A percentile compares a stretch with the other conserved stretches of the same genome.
phyloP scores from a whole-genome alignment of 805 yeast species.

The Aciculoconidium aculeatum region DNA sequence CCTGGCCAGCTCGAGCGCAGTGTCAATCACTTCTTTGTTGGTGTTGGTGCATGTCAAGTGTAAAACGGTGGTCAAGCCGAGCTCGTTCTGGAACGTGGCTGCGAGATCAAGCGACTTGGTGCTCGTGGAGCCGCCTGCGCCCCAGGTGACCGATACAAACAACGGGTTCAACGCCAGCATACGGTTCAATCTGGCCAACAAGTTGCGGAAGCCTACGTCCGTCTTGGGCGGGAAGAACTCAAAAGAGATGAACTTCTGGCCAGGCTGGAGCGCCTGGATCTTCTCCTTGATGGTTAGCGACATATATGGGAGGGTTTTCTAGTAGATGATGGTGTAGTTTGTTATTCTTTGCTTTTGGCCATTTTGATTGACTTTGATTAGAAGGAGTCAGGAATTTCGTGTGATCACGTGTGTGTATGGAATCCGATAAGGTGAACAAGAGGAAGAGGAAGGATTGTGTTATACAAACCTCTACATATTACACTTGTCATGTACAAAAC shows the following conservation, averaged over 20 bases:
- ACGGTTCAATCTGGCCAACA: slow-evolving; percentile 80
- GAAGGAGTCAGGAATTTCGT: slow-evolving; percentile 5
- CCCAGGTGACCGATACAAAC: slow-evolving; percentile 95
- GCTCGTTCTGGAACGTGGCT: slow-evolving; percentile 61
- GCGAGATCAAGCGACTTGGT: slow-evolving; percentile 84
- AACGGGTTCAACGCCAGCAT: slow-evolving; percentile 85
- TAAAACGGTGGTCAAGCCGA: slow-evolving; percentile 84
- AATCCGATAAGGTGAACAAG: background rate
- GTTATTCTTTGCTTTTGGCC: background rate
- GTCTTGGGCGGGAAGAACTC: slow-evolving; percentile 99
- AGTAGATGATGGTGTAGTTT: background rate
- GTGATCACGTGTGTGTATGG: slow-evolving; percentile 5
- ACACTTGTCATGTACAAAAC: too few relatives aligned
- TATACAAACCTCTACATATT: too few relatives aligned
- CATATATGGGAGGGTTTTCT: background rate
- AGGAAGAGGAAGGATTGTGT: too few relatives aligned
- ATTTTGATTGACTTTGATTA: background rate
- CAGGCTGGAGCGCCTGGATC: slow-evolving; percentile 41
- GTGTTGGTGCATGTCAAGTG: slow-evolving; percentile 97
- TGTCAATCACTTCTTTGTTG: slow-evolving; percentile 67
- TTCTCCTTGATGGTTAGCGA: slow-evolving; percentile 41
- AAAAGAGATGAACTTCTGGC: slow-evolving; percentile 68
- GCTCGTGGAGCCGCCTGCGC: slow-evolving; percentile 95
- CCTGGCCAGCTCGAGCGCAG: slow-evolving; percentile 69
- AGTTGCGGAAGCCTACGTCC: slow-evolving; percentile 76